Conservation (phyloP, 192 early-diverging fungal species). For the Neocallimastix lanati region DNA sequence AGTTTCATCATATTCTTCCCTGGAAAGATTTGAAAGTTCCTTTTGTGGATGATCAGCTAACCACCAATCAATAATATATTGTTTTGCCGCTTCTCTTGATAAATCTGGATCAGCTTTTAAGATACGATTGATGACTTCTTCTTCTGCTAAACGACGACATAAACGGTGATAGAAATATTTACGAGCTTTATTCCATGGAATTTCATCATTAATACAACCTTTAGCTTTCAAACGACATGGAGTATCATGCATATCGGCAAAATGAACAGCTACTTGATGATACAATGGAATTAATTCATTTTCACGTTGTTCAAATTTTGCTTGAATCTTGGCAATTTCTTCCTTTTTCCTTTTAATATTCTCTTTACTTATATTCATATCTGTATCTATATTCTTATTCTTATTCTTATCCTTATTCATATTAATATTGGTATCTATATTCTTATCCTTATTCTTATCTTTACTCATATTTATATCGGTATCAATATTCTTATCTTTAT, state of each 20-base stretch:
- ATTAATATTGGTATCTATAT: too few species aligned
- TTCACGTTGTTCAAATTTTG: slow-evolving; percentile 60
- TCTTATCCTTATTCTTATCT: too few species aligned
- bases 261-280: slow-evolving; percentile 82
- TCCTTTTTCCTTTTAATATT: too few species aligned
- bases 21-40: not conserved
- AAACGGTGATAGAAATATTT: slow-evolving; percentile 87
- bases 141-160: slow-evolving; percentile 59
- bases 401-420: too few species aligned
- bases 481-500: slow-evolving; percentile 26
- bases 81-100: slow-evolving; percentile 26
- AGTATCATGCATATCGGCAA: slow-evolving; percentile 94
- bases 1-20: not conserved
- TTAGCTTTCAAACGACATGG: slow-evolving; percentile 91
- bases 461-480: too few species aligned
- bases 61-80: slow-evolving; percentile 42
- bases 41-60: not conserved
- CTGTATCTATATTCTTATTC: too few species aligned
- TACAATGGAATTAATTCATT: slow-evolving; percentile 74
- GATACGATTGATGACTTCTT: slow-evolving; percentile 43
- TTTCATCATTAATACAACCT: slow-evolving; percentile 56
- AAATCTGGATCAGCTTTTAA: slow-evolving; percentile 21
- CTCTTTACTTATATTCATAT: too few species aligned
- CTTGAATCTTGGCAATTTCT: slow-evolving; percentile 47
- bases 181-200: slow-evolving; percentile 65